Conservation (phyloP, 192 early-diverging fungal species). For the Gamsiella multidivaricata region DNA sequence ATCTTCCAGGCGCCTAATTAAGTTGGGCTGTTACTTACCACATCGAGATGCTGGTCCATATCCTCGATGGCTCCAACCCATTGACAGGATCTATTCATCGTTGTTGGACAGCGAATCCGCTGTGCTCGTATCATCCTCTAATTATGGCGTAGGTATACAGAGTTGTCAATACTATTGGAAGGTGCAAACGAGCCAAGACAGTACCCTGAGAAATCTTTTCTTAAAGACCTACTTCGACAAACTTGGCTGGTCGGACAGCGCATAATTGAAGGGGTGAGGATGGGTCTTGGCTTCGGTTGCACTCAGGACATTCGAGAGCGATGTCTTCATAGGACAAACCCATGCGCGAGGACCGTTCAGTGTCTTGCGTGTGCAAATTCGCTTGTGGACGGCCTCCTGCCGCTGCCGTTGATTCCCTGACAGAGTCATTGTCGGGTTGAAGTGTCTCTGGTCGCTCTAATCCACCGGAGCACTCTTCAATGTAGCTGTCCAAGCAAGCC, state of each 20-base stretch:
- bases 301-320: slow-evolving; percentile 23
- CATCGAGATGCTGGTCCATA: slow-evolving; percentile 12
- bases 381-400: too few relatives aligned
- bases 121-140: slow-evolving; percentile 28
- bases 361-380: too few relatives aligned
- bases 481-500: slow-evolving; percentile 22
- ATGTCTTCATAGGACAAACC: not conserved
- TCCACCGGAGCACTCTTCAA: slow-evolving; percentile 4
- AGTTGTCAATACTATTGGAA: not conserved
- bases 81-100: slow-evolving; percentile 27
- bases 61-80: slow-evolving; percentile 27
- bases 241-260: slow-evolving; percentile 23
- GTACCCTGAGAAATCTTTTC: not conserved
- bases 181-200: not conserved
- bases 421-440: too few relatives aligned
- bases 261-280: not conserved
- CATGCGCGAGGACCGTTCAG: too few relatives aligned
- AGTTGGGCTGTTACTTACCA: slow-evolving; percentile 1
- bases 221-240: slow-evolving; percentile 10
- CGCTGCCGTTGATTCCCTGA: too few relatives aligned
- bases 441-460: not conserved
- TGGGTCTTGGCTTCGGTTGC: not conserved
- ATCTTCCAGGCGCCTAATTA: too few relatives aligned
- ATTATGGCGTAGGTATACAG: not conserved
- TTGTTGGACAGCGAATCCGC: slow-evolving; percentile 19